Percentiles rank a stretch among this genome's conserved stretches.
Conservation (phyloP, 306 rosid genomes). For the Arachis hypogaea region DNA sequence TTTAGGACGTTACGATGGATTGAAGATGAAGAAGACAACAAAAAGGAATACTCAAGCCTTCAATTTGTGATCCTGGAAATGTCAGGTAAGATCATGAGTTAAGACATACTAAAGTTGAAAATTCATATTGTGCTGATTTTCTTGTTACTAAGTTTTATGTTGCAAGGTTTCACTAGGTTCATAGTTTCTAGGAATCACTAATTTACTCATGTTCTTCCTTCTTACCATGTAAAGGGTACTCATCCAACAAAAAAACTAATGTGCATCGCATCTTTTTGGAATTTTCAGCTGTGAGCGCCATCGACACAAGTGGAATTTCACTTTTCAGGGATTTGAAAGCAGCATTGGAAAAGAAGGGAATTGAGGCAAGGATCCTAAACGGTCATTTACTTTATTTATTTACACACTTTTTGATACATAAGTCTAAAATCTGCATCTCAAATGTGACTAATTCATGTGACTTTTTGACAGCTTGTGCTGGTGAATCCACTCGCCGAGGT, state of each 20-base stretch:
- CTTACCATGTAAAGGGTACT: background rate
- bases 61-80: conserved; percentile 66
- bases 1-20: conserved; percentile 86
- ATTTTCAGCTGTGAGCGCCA: conserved; percentile 77
- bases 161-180: background rate
- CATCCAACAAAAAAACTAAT: conserved; percentile 12
- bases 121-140: background rate
- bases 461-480: conserved; percentile 69
- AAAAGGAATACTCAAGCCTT: conserved; percentile 50
- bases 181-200: conserved; percentile 6
- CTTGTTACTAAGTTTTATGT: background rate
- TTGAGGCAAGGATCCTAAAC: conserved; percentile 60
- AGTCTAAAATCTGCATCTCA: background rate
- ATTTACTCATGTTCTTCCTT: background rate
- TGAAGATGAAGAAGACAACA: conserved; percentile 65
- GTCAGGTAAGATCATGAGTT: conserved; percentile 59
- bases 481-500: conserved; percentile 94
- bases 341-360: conserved; percentile 65
- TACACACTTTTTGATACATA: background rate
- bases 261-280: conserved; percentile 15
- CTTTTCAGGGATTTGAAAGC: conserved; percentile 70
- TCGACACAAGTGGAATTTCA: conserved; percentile 89
- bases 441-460: conserved; percentile 25
- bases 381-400: conserved; percentile 5
- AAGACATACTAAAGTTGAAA: background rate